Conservation (phyloP, 352 stramenopile genomes). For the Globisporangium cederbergense region DNA sequence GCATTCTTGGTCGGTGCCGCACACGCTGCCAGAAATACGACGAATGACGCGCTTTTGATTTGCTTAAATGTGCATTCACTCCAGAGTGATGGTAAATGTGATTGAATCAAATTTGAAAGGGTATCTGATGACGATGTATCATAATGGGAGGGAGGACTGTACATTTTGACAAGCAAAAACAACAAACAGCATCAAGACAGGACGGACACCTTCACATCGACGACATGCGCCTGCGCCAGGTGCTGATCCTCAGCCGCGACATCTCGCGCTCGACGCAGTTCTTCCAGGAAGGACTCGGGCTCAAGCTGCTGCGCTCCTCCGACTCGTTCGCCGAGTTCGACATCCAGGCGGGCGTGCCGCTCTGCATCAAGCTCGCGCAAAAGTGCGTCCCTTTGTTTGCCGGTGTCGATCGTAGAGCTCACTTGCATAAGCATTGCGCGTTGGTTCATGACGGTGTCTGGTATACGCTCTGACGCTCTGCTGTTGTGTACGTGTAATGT, state of each 20-base stretch:
- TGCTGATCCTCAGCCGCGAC: conserved; percentile 85
- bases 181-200: neutral
- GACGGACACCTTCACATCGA: neutral
- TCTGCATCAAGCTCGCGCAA: conserved; percentile 82
- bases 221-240: conserved; percentile 62
- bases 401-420: too few species aligned
- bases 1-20: too few species aligned
- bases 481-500: neutral
- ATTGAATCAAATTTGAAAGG: too few species aligned
- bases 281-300: conserved; percentile 78
- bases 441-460: neutral
- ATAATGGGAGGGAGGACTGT: neutral
- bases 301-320: conserved; percentile 69
- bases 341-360: conserved; percentile 47
- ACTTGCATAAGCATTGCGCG: neutral
- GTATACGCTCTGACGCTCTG: neutral
- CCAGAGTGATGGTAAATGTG: too few species aligned
- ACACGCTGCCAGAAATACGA: too few species aligned
- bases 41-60: too few species aligned
- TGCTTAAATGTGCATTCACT: too few species aligned
- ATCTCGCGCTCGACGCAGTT: conserved; percentile 76
- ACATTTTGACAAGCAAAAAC: conserved; percentile 1
- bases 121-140: too few species aligned
- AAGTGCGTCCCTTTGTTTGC: conserved; percentile 29
- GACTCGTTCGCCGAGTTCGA: conserved; percentile 85